These are phyloP conservation scores for Penicillium turbatum DNA, from an alignment of 495 filamentous ascomycete genomes.

Conservation along the genomic window DNA sequence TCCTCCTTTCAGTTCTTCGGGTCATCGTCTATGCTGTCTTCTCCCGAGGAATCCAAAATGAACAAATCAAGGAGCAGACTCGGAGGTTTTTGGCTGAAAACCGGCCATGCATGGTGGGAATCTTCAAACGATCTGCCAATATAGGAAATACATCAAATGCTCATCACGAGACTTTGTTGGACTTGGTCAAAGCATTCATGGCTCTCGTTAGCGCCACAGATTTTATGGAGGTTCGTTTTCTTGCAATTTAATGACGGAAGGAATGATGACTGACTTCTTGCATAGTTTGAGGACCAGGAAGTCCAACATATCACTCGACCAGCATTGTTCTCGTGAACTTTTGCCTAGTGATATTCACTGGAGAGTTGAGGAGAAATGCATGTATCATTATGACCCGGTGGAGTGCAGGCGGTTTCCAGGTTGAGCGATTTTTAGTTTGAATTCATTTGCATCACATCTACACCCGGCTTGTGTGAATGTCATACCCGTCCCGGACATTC, in stretches of 20 bases:
- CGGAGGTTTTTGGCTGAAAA: conserved; percentile 74
- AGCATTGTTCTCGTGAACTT: conserved; percentile 38
- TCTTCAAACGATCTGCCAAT: conserved; percentile 86
- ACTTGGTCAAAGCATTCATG: conserved; percentile 58
- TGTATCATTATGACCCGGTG: conserved; percentile 19
- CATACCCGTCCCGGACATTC: not conserved
- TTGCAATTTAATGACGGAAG: not conserved
- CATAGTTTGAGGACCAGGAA: conserved; percentile 42
- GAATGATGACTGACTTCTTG: conserved; percentile 8
- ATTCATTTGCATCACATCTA: conserved; percentile 2
- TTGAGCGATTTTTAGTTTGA: conserved; percentile 17
- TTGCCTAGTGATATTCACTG: not conserved
- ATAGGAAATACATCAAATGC: conserved; percentile 54
- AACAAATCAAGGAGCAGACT: conserved; percentile 66
- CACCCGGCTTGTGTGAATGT: not conserved
- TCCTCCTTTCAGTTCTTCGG: conserved; percentile 75
- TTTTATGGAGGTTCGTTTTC: conserved; percentile 54
- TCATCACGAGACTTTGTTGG: conserved; percentile 39
- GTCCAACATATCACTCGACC: conserved; percentile 29
- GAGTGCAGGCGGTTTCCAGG: conserved; percentile 15
- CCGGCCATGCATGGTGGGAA: conserved; percentile 70
- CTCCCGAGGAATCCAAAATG: conserved; percentile 74
- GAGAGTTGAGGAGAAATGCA: conserved; percentile 3
- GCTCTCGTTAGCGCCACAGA: conserved; percentile 55
- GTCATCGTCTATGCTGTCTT: conserved; percentile 77